Evolutionary conservation across 2,329 filamentous ascomycete species (phyloP), one percentile per base, ranked within the genome.

Genomic region (Purpureocillium takamizusanense): DNA sequence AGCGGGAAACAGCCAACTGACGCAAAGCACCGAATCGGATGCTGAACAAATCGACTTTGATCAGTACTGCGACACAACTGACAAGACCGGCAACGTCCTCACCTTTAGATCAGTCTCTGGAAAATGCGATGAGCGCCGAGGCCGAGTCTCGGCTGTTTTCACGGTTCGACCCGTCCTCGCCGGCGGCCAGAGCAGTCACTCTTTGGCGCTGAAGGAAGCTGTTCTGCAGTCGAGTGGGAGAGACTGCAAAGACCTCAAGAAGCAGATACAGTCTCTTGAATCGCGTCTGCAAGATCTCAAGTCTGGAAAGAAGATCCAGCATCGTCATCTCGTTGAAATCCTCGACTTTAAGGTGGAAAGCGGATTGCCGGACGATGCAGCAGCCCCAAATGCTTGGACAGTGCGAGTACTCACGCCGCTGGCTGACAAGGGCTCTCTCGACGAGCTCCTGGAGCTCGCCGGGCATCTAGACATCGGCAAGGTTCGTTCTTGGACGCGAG

Each of bases 401-500:
- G 73, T 94, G 38, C 83, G 77, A 47, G 69, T 92, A 3, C 67
- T 95, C 16, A 81, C 75, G 31, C 83, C 89, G 35, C 74, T 86
- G 50, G 84, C 86, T 10, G 83, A 87, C 37, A 88, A 86, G 56
- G 88, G 87, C 0, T 86, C 89, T 0, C 65, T 98, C 12, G 77
- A 82, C 21, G 87, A 95, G 50, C 69, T 94, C 15, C 69, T 98
- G 23, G 83, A 90, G 40, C 75, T 90, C 43, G 78, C 87, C 31
- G 86, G 84, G 4, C 75, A 75, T 23, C 66, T 95, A 36, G 76
- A 83, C 31, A 74, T 85, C 37, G 76, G 77, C 46, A 89, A 82
- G 55, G 81, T 89, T 33, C 82, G 88, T 38, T 81, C 86, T 17
- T 97, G 88, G 83, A 92, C 87, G n/a, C 79, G 89, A 42, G 87